A percentile compares a stretch with the other conserved stretches of the same genome.
Evolutionary conservation across 2,329 filamentous ascomycete genomes (phyloP).

Genomic region (Aspergillus sp.): DNA sequence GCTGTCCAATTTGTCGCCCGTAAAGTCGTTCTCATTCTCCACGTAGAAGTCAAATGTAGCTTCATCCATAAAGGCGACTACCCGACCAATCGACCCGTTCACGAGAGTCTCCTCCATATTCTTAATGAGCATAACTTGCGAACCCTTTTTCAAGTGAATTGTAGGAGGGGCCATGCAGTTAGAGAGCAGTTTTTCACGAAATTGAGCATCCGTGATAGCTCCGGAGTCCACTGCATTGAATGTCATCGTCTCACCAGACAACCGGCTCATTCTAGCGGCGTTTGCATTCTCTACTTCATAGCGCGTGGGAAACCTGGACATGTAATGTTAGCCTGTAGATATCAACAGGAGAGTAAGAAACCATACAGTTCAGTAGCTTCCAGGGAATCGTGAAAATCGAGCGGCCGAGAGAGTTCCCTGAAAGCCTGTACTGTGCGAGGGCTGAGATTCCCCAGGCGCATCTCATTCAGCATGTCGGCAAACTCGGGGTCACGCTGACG

Average conservation of each 20-base stretch:
- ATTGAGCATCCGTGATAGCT: conserved; percentile 60
- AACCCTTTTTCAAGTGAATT: conserved; percentile 82
- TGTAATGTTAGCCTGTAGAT: not conserved
- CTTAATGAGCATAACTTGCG: conserved; percentile 99
- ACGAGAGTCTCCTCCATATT: conserved; percentile 93
- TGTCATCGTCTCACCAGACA: conserved; percentile 66
- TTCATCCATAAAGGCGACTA: conserved; percentile 76
- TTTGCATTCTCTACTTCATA: conserved; percentile 89
- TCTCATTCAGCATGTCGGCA: conserved; percentile 94
- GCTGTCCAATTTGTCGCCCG: conserved; percentile 49
- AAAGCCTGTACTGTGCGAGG: conserved; percentile 76
- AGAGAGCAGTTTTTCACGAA: conserved; percentile 73
- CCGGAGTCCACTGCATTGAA: conserved; percentile 78
- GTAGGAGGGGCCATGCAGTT: conserved; percentile 91
- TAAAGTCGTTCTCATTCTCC: conserved; percentile 58
- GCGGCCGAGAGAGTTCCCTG: conserved; percentile 67
- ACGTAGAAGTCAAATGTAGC: conserved; percentile 60
- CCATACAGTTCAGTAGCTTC: conserved; percentile 79
- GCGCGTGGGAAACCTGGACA: conserved; percentile 74
- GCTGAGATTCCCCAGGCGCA: conserved; percentile 82
- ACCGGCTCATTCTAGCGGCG: conserved; percentile 65
- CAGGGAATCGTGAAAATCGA: conserved; percentile 71
- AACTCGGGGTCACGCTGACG: conserved; percentile 90
- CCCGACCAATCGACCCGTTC: conserved; percentile 88
- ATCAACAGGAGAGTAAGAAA: not conserved